Percentiles rank a stretch among this genome's conserved stretches.
These are phyloP conservation scores for Butyriboletus appendiculatus DNA, from an alignment of 1,284 basidiomycete species.

Conservation along the genomic window DNA sequence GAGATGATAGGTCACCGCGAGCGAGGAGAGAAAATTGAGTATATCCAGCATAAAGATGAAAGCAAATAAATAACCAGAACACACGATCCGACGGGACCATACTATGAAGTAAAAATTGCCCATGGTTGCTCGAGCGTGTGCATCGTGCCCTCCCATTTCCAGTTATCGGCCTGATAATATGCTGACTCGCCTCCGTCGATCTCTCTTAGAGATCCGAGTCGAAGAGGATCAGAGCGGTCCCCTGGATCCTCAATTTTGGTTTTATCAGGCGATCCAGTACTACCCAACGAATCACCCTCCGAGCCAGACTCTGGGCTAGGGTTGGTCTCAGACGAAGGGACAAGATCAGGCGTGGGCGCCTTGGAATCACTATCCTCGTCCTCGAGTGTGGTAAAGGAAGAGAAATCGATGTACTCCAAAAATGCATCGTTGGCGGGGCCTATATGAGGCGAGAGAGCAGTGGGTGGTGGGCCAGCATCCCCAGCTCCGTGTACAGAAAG, in stretches of 20 bases:
- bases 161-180: slow-evolving; percentile 62
- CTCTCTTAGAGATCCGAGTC: slow-evolving; percentile 63
- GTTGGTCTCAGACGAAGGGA: slow-evolving; percentile 69
- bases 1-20: slow-evolving; percentile 19
- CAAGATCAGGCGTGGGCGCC: slow-evolving; percentile 68
- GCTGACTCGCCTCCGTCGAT: slow-evolving; percentile 75
- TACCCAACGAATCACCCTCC: slow-evolving; percentile 49
- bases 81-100: slow-evolving; percentile 31
- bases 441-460: slow-evolving; percentile 40
- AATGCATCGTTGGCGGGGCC: slow-evolving; percentile 36
- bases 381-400: slow-evolving; percentile 53
- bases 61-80: slow-evolving; percentile 37
- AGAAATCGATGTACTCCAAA: slow-evolving; percentile 64
- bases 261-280: slow-evolving; percentile 39
- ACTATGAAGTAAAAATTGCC: slow-evolving; percentile 67
- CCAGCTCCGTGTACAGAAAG: slow-evolving; percentile 29
- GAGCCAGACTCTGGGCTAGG: slow-evolving; percentile 75
- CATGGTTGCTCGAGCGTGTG: slow-evolving; percentile 64
- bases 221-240: slow-evolving; percentile 49
- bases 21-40: slow-evolving; percentile 17
- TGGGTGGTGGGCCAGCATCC: slow-evolving; percentile 34
- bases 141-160: slow-evolving; percentile 76
- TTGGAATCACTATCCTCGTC: slow-evolving; percentile 65
- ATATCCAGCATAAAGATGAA: slow-evolving; percentile 44
- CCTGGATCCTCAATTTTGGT: slow-evolving; percentile 49